Base-by-base conservation (phyloP, 768 basidiomycete genomes). In the Heimioporus sp. region DNA sequence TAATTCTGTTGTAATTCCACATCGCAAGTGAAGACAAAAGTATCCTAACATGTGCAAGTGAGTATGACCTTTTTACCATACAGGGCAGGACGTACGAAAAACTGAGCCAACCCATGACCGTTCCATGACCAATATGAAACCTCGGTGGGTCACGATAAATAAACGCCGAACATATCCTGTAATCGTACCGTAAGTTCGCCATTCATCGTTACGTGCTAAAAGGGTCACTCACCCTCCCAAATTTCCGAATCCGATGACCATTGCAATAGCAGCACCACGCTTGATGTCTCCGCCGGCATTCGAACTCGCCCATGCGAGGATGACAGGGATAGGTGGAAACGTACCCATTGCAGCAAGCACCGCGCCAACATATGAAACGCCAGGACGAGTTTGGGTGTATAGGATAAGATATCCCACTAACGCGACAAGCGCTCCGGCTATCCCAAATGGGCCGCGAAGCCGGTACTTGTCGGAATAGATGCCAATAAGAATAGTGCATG, bases 251-350 rank as follows among this genome's bases (percentile, higher is more conserved):
- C 77, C 77, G 38, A 77, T 74, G 17, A 80, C 72, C 67, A 77
- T 71, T 5, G 76, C 81, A 21, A 80, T 54, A 6, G 72, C 69
- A 19, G 79, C 69, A 43, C 72, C 80, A 46, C 73, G 71, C 57
- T 76, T 75, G 36, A 76, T 52, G 55, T 79, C 78, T 16, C 80
- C 79, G 16, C 80, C 80, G 0, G 76, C 73, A 44, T 79, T 77
- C 9, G 75, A 76, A 3, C 73, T 72, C 4, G 68, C 74, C 81
- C 81, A 82, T 21, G 79, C 77, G 5, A 82, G 59, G 19, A 60
- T 57, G 13, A 80, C 63, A 13, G 58, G 67, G 36, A 79, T 67
- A 4, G 70, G 73, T 0, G 81, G 77, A 55, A 69, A 80, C 1
- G 78, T 73, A 13, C 80, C 81, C 17, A 71, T 64, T 5, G 79